Evolutionary conservation across 805 yeast species (phyloP).

Genomic region (Torulaspora quercuum): DNA sequence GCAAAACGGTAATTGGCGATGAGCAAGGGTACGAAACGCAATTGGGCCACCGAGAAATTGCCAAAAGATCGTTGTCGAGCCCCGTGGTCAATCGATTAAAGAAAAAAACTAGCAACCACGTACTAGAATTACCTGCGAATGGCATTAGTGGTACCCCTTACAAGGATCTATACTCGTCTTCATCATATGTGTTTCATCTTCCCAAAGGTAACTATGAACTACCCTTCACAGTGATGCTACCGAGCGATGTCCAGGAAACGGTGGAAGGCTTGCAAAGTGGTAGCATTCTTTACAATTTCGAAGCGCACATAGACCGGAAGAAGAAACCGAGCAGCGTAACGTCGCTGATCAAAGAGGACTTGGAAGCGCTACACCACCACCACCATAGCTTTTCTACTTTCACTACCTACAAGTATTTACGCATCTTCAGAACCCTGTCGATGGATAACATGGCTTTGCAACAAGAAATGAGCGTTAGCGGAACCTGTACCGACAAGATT

Average conservation of each 20-base stretch:
- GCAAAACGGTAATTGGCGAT: conserved; percentile 26
- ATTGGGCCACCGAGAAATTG: conserved; percentile 1
- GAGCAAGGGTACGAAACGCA: conserved; percentile 1
- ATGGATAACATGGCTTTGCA: conserved; percentile 58
- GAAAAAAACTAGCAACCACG: conserved; percentile 15
- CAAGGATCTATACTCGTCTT: conserved; percentile 17
- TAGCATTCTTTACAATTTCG: conserved; percentile 65
- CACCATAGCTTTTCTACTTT: conserved; percentile 24
- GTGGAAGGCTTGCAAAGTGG: conserved; percentile 85
- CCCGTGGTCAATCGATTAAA: conserved; percentile 15
- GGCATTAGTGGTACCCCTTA: conserved; percentile 38
- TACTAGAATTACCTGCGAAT: conserved; percentile 28
- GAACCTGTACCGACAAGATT: conserved; percentile 84
- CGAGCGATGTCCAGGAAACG: conserved; percentile 81
- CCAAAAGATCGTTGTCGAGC: conserved; percentile 16
- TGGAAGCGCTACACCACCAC: conserved; percentile 2
- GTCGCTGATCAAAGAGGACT: conserved; percentile 10
- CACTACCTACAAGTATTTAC: conserved; percentile 53
- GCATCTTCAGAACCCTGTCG: conserved; percentile 79
- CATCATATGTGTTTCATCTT: conserved; percentile 38
- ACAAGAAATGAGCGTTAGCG: conserved; percentile 86
- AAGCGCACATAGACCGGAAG: conserved; percentile 67
- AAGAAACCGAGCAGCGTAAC: conserved; percentile 42
- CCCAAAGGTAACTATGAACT: conserved; percentile 77
- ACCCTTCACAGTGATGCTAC: conserved; percentile 78